These are phyloP conservation scores for Bryum argenteum DNA, from an alignment of 225 moss, liverwort and hornwort species.

Conservation along the genomic window DNA sequence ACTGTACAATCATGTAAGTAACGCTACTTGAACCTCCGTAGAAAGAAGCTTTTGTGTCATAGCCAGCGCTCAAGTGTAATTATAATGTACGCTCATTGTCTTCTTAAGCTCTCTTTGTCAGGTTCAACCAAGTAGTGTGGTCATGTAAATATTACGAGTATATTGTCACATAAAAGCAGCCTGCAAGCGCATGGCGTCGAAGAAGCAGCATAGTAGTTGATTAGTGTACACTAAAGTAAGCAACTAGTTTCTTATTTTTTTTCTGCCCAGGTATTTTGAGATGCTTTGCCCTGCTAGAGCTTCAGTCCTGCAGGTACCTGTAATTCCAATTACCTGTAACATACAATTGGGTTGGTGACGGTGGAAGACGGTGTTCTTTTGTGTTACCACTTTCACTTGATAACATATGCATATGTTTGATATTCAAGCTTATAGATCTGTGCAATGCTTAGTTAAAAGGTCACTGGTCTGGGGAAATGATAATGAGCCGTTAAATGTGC, in stretches of 20 bases:
- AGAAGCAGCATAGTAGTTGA: constrained; percentile 5
- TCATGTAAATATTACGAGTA: constrained; percentile 25
- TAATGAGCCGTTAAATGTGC: too few relatives aligned
- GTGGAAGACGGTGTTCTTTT: background rate
- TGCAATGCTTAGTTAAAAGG: too few relatives aligned
- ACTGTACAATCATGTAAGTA: constrained; percentile 42
- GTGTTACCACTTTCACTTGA: background rate
- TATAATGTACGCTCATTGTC: constrained; percentile 39
- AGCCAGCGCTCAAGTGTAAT: constrained; percentile 44
- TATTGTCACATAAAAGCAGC: constrained; percentile 38
- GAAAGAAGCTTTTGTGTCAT: constrained; percentile 42
- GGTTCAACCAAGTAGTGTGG: constrained; percentile 36
- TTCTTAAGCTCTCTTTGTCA: constrained; percentile 33
- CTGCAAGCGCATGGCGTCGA: constrained; percentile 46
- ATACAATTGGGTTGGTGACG: constrained; percentile 15
- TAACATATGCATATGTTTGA: background rate
- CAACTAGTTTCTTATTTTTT: background rate
- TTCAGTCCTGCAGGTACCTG: constrained; percentile 21
- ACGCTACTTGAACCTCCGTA: constrained; percentile 30
- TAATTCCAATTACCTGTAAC: constrained; percentile 23
- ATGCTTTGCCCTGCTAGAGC: constrained; percentile 15
- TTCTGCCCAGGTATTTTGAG: constrained; percentile 18
- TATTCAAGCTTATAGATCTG: background rate
- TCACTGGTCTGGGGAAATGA: too few relatives aligned
- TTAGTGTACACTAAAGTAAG: constrained; percentile 26